Base-by-base conservation (phyloP, 495 filamentous ascomycete species). In the Aspergillus nidulans region DNA sequence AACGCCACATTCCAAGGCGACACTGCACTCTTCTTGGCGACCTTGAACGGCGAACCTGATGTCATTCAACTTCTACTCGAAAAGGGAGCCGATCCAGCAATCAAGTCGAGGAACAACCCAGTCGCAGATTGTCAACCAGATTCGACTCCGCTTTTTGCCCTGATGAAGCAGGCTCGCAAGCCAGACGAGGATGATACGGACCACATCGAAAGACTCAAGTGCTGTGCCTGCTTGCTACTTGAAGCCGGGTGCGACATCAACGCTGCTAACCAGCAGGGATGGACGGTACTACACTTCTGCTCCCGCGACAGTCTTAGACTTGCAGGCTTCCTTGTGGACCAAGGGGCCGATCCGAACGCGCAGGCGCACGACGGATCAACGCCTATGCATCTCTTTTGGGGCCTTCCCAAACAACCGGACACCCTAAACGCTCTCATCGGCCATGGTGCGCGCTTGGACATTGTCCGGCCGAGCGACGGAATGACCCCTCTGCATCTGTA, bases 161-260 rank as follows among this genome's bases (percentile, higher is more conserved):
- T 51, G 12, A 13, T 21, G 10, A 8, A 18, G 32, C 19, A 51
- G 12, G 3, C 13, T 2, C 15, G 48, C 16, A 6, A 15, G 7
- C 1, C 20, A 0, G 12, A 0, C 12, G 10, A 25, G 1, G 12
- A 20, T 13, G 4, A 26, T 7, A 6, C 10, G 2, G 19, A 51
- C n/a, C 46, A 4, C 30, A 6, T 34, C 0, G 36, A 51, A 36
- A 13, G 21, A 40, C 9, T n/a, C 1, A 24, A 18, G 20, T 23
- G 24, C 12, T 24, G 16, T 9, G 20, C 36, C 15, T 21, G 6
- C 23, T 25, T 51, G 9, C 34, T 51, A 3, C 49, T 51, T 13
- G 49, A 51, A 7, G 49, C 49, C 20, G 49, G 34, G 8, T 51
- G 49, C 16, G 49, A 51, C 16, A 23, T 41, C 19, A 51, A 51